Base-by-base conservation (phyloP, 805 yeast species). In the Myxozyma melibiosi region DNA sequence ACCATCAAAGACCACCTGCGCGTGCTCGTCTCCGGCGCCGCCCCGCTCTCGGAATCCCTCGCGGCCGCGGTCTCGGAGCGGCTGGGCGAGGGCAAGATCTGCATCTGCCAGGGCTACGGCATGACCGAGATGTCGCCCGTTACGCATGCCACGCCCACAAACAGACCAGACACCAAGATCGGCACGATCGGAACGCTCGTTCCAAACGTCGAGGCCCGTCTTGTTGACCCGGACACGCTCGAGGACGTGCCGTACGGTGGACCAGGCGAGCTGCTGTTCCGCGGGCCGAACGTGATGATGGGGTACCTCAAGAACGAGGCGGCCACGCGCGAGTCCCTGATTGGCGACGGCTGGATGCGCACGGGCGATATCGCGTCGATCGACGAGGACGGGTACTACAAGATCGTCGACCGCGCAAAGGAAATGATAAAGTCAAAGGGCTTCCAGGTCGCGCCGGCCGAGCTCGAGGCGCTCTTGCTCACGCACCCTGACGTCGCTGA, bases 371-470 rank as follows among this genome's bases (percentile, higher is more conserved):
- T 79, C 41, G 81, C 79, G 5, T 62, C 66, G 5, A 56, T 76
- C 13, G 75, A 73, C 53, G 62, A 65, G 13, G 65, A 65, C 34
- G 79, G 81, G 65, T 66, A 67, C 57, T 69, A 72, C 51, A 71
- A 65, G 60, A 80, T 84, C 57, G 79, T 83, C 51, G 87, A 83
- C 65, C 75, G 89, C 49, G 83, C 81, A 46, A 84, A 84, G 73
- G 86, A 84, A 70, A 80, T 84, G 67, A 84, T 84, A 77, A 84
- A 84, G 75, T 70, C 73, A 18, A 72, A 73, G 60, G 97, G 97
- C 62, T 96, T 90, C 74, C 85, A 96, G 76, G 83, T 91, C 62
- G 91, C 97, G 8, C 92, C 97, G 34, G 92, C 97, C 13, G 97
- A 91, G 76, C 87, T 91, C 61, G 97, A 91, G 74, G 85, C 92